phyloP scores from a whole-genome alignment of 148 eudicot genomes.

The Tetragonia tetragonoides region DNA sequence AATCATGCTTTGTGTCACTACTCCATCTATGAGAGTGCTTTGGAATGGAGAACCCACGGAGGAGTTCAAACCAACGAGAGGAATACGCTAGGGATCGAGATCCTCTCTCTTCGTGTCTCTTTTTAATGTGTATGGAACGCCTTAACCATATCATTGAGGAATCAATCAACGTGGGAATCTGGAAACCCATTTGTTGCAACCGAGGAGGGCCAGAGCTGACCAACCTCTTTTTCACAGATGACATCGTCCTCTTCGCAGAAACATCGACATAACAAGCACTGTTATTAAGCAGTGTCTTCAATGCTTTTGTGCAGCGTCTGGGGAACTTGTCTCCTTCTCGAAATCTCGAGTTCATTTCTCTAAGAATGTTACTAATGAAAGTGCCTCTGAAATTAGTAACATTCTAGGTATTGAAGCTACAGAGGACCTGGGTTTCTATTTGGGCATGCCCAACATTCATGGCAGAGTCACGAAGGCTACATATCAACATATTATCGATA shows the following conservation, averaged over 20 bases:
- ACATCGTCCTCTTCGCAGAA: neutral
- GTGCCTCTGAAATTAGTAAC: neutral
- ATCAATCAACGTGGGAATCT: neutral
- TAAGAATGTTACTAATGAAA: neutral
- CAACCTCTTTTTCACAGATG: neutral
- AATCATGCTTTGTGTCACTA: neutral
- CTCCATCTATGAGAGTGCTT: neutral
- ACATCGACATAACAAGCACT: neutral
- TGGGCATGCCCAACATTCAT: neutral
- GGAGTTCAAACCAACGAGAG: neutral
- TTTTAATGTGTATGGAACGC: neutral
- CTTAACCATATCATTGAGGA: neutral
- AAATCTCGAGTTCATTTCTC: neutral
- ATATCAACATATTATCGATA: neutral
- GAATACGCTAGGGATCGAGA: neutral
- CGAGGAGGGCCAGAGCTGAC: neutral
- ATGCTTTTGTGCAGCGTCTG: neutral
- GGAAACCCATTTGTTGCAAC: neutral
- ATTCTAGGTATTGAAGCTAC: neutral
- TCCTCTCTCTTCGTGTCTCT: neutral
- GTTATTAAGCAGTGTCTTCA: neutral
- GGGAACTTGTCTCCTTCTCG: neutral
- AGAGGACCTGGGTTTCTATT: neutral
- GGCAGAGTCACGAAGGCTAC: neutral
- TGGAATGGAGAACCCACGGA: neutral